A percentile compares a stretch with the other conserved stretches of the same genome.
Evolutionary conservation across 371 early-diverging fungal genomes (phyloP).

Genomic region (Phascolomyces articulosus): DNA sequence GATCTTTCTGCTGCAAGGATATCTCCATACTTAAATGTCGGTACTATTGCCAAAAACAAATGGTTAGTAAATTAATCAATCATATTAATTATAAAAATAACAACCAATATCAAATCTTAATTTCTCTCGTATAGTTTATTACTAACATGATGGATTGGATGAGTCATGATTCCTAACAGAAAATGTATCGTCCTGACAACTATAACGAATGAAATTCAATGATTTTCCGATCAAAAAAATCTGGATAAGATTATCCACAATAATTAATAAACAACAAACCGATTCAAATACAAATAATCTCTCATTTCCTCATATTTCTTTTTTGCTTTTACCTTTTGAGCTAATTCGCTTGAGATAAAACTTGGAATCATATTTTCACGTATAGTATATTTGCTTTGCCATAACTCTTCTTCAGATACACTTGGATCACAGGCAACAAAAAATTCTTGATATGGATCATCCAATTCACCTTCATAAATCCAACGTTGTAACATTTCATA

Average conservation of each 20-base stretch:
- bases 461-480: conserved; percentile 94
- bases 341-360: conserved; percentile 76
- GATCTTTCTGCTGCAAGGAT: conserved; percentile 68
- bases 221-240: conserved; percentile 93
- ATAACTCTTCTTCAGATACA: conserved; percentile 71
- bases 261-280: not conserved
- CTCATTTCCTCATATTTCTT: not conserved
- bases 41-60: too few relatives aligned
- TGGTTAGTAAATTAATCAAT: too few relatives aligned
- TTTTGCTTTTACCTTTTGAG: conserved; percentile 70
- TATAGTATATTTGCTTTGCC: conserved; percentile 81
- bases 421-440: conserved; percentile 71
- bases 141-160: conserved; percentile 4
- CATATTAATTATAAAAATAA: too few relatives aligned
- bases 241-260: conserved; percentile 33
- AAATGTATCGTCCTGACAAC: conserved; percentile 71
- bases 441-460: conserved; percentile 94
- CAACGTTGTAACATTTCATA: conserved; percentile 90
- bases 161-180: conserved; percentile 25
- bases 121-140: not conserved
- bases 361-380: conserved; percentile 83
- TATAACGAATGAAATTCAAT: conserved; percentile 88
- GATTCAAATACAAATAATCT: not conserved
- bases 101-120: too few relatives aligned
- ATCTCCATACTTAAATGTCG: conserved; percentile 73